Conservation (phyloP, 495 filamentous ascomycete species). For the Lophium mytilinum region DNA sequence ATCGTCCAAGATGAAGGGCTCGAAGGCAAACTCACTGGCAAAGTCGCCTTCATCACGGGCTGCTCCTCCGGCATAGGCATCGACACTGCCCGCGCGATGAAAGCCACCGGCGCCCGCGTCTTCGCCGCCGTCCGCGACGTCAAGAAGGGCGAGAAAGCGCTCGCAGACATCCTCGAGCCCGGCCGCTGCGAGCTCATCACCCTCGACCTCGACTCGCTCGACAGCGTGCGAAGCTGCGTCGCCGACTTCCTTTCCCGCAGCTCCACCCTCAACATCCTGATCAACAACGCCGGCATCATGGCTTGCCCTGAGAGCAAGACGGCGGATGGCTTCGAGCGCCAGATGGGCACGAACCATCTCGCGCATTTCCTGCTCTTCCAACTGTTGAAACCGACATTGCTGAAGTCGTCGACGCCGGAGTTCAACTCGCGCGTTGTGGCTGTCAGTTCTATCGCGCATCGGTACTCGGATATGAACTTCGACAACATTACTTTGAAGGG, state of each 20-base stretch:
- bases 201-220: conserved; percentile 41
- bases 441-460: conserved; percentile 19
- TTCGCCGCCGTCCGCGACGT: conserved; percentile 39
- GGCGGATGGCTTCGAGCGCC: conserved; percentile 20
- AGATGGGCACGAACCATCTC: conserved; percentile 27
- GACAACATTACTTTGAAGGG: conserved; percentile 16
- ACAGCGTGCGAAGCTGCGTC: conserved; percentile 39
- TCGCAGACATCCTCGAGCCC: conserved; percentile 18
- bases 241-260: conserved; percentile 30
- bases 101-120: conserved; percentile 41
- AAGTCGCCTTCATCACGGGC: conserved; percentile 64
- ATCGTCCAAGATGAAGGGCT: conserved; percentile 36
- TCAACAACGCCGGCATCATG: conserved; percentile 26
- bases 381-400: conserved; percentile 18
- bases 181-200: conserved; percentile 28
- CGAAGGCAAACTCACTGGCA: conserved; percentile 13
- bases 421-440: conserved; percentile 20
- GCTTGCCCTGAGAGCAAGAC: conserved; percentile 14
- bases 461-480: conserved; percentile 11
- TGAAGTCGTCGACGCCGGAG: conserved; percentile 14
- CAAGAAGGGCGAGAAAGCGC: conserved; percentile 29
- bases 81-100: conserved; percentile 43
- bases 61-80: conserved; percentile 51
- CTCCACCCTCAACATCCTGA: conserved; percentile 20
- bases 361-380: conserved; percentile 27